These are phyloP conservation scores for Stagonosporopsis tanaceti DNA, from an alignment of 2,329 filamentous ascomycete genomes.

Conservation along the genomic window DNA sequence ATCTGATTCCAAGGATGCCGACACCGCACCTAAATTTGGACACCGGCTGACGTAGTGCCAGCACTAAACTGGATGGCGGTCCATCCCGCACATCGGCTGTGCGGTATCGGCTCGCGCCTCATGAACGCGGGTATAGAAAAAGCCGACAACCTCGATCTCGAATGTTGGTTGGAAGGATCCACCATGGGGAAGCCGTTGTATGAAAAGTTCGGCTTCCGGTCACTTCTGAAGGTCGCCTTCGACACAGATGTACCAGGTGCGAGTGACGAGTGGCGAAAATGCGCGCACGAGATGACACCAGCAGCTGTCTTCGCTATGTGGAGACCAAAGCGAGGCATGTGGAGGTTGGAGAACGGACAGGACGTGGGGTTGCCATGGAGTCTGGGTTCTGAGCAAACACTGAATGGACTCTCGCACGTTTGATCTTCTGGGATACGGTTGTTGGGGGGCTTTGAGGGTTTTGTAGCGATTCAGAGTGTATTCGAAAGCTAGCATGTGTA, in stretches of 20 bases:
- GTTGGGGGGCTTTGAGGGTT: background rate
- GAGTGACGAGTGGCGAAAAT: slow-evolving; percentile 44
- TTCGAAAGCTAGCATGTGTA: background rate
- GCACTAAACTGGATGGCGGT: slow-evolving; percentile 50
- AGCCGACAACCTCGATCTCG: slow-evolving; percentile 45
- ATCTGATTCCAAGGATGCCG: slow-evolving; percentile 1
- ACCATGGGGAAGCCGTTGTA: slow-evolving; percentile 49
- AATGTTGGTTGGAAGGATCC: slow-evolving; percentile 51
- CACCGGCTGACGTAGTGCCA: slow-evolving; percentile 26
- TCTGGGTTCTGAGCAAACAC: slow-evolving; percentile 6
- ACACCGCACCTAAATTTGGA: slow-evolving; percentile 16
- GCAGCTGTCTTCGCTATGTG: slow-evolving; percentile 43
- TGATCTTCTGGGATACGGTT: background rate
- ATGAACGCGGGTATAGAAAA: slow-evolving; percentile 45
- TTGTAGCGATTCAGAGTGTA: background rate
- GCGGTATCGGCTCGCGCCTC: slow-evolving; percentile 48
- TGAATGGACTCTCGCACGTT: background rate
- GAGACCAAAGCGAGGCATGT: slow-evolving; percentile 37
- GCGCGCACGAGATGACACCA: slow-evolving; percentile 45
- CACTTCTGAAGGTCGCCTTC: slow-evolving; percentile 41
- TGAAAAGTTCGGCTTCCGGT: slow-evolving; percentile 41
- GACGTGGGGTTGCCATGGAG: slow-evolving; percentile 37
- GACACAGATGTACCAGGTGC: slow-evolving; percentile 35
- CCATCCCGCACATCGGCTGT: slow-evolving; percentile 45
- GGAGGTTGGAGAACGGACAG: slow-evolving; percentile 22